phyloP scores from a whole-genome alignment of 805 yeast genomes.

The Hanseniaspora mollemarum region DNA sequence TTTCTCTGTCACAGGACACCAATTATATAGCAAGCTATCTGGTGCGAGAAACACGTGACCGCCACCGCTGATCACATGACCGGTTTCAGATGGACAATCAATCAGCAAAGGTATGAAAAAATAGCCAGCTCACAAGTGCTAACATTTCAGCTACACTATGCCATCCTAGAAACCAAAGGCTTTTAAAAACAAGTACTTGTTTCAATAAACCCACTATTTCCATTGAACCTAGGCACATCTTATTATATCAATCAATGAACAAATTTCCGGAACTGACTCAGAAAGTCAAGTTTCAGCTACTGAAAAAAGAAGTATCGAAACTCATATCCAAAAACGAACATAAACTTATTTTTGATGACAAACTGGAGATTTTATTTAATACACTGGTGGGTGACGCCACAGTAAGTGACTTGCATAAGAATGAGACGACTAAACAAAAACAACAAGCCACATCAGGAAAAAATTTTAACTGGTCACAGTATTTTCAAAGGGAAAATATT shows the following conservation, averaged over 20 bases:
- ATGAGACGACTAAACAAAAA: neutral
- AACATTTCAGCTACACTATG: too few species aligned
- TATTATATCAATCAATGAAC: neutral
- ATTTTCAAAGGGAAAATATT: neutral
- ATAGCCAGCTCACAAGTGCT: too few species aligned
- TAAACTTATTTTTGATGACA: conserved; percentile 5
- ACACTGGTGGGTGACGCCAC: neutral
- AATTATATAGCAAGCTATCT: conserved; percentile 10
- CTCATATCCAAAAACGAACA: conserved; percentile 12
- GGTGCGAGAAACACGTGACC: neutral
- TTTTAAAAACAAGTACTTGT: too few species aligned
- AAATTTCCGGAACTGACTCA: neutral
- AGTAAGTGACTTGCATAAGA: neutral
- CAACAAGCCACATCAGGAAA: neutral
- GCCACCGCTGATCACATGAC: too few species aligned
- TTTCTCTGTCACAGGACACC: conserved; percentile 14
- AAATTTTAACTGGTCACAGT: conserved; percentile 6
- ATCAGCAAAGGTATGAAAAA: too few species aligned
- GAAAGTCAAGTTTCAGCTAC: neutral
- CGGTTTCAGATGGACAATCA: too few species aligned
- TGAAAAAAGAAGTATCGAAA: conserved; percentile 7
- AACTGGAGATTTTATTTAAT: conserved; percentile 2
- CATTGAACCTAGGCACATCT: too few species aligned
- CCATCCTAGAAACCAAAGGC: too few species aligned
- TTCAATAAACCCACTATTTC: too few species aligned